phyloP scores from a whole-genome alignment of 2,329 filamentous ascomycete genomes.

The Fusarium sp. region DNA sequence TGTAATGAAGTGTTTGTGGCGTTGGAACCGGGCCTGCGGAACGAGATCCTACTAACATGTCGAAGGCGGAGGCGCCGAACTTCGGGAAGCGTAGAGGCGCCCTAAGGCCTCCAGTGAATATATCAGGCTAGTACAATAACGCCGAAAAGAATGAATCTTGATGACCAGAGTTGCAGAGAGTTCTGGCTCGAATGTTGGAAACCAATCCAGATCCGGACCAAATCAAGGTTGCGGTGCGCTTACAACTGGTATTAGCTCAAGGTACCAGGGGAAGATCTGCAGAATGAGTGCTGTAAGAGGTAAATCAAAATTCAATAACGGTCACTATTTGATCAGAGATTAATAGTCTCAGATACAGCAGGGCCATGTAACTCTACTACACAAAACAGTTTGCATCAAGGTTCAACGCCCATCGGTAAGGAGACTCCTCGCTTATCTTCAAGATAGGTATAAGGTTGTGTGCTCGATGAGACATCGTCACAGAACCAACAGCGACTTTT shows the following conservation, averaged over 20 bases:
- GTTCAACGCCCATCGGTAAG: constrained; percentile 1
- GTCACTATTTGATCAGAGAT: background rate
- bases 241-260: constrained; percentile 3
- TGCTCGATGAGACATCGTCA: background rate
- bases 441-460: background rate
- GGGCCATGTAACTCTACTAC: background rate
- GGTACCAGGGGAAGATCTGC: constrained; percentile 22
- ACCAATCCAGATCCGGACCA: constrained; percentile 10
- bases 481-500: background rate
- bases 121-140: background rate
- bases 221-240: background rate
- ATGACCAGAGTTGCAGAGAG: background rate
- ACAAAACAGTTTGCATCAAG: background rate
- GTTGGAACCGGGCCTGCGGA: background rate
- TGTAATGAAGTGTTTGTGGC: constrained; percentile 9
- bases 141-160: background rate
- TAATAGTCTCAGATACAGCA: background rate
- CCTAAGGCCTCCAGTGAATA: background rate
- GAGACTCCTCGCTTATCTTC: background rate
- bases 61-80: constrained; percentile 22
- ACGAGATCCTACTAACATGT: background rate
- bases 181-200: background rate
- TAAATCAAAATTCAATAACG: background rate
- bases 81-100: background rate
- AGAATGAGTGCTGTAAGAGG: background rate